A percentile compares a stretch with the other conserved stretches of the same genome.
Evolutionary conservation across 2,329 filamentous ascomycete species (phyloP).

Genomic region (Dactylellina cionopaga): DNA sequence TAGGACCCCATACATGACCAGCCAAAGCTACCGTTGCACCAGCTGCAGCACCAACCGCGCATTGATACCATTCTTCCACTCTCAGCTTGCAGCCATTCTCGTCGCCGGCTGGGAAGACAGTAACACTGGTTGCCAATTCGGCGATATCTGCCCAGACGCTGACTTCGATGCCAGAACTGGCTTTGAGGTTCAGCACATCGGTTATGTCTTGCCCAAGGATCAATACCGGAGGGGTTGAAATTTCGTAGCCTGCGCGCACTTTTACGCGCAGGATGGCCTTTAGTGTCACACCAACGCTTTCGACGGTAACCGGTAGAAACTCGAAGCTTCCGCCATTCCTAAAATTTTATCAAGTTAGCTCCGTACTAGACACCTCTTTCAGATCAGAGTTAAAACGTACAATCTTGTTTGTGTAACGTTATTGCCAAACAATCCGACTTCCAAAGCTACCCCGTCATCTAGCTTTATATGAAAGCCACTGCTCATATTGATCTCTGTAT

Average conservation of each 20-base stretch:
- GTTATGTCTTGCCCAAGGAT: conserved; percentile 52
- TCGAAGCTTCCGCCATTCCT: conserved; percentile 68
- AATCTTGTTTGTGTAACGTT: conserved; percentile 65
- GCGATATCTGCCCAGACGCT: conserved; percentile 67
- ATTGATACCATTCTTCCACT: conserved; percentile 64
- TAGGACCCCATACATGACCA: conserved; percentile 65
- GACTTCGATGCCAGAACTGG: conserved; percentile 64
- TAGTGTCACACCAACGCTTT: conserved; percentile 62
- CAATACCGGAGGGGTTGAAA: conserved; percentile 58
- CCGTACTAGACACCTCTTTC: not conserved
- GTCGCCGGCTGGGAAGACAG: conserved; percentile 59
- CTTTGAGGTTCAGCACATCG: conserved; percentile 50
- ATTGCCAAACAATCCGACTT: conserved; percentile 66
- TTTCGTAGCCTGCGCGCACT: conserved; percentile 63
- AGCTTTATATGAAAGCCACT: conserved; percentile 69
- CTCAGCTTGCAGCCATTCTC: conserved; percentile 63
- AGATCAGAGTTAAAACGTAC: conserved; percentile 60
- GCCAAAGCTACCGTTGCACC: conserved; percentile 66
- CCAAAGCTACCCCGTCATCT: conserved; percentile 65
- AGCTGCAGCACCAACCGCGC: conserved; percentile 67
- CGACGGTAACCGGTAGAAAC: conserved; percentile 67
- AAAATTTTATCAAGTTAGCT: not conserved
- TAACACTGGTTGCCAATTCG: conserved; percentile 67
- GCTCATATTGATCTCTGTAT: conserved; percentile 65
- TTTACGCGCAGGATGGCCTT: conserved; percentile 65